Percentiles rank a stretch among this genome's conserved stretches.
These are phyloP conservation scores for Aspergillus biplanus DNA, from an alignment of 495 filamentous ascomycete genomes.

Conservation along the genomic window DNA sequence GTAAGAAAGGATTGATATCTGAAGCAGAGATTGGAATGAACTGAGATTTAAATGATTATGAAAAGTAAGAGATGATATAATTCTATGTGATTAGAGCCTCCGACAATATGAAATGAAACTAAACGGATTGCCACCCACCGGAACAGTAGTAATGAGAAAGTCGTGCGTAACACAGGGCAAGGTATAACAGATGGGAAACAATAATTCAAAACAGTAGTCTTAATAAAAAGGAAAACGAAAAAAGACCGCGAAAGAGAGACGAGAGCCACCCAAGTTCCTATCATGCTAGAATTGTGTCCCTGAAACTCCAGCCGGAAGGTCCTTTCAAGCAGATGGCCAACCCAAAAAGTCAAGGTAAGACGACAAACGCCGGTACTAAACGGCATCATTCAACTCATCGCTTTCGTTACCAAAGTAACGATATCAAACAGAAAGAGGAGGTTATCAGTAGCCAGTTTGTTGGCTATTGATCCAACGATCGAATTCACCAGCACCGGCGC, in stretches of 20 bases:
- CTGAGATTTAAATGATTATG: too few species aligned
- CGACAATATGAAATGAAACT: conserved; percentile 6
- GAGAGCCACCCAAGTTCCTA: conserved; percentile 12
- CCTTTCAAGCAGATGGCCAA: conserved; percentile 9
- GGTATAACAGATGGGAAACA: not conserved
- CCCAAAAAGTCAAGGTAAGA: conserved; percentile 9
- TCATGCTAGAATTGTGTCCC: conserved; percentile 7
- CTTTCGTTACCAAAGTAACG: conserved; percentile 19
- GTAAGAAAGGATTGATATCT: too few species aligned
- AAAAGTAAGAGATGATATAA: not conserved
- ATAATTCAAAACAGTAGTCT: not conserved
- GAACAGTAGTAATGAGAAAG: not conserved
- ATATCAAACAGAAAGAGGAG: not conserved
- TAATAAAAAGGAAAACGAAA: not conserved
- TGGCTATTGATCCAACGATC: conserved; percentile 28
- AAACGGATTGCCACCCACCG: conserved; percentile 13
- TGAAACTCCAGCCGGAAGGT: conserved; percentile 9
- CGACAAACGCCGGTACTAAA: not conserved
- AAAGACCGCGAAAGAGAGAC: conserved; percentile 12
- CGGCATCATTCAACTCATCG: conserved; percentile 17
- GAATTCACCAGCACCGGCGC: conserved; percentile 24
- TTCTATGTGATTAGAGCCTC: conserved; percentile 11
- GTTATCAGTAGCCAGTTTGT: conserved; percentile 13
- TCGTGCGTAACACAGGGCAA: not conserved
- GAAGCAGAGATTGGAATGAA: too few species aligned